These are phyloP conservation scores for Musa itinerans DNA, from an alignment of 176 grass and related monocot genomes.

Conservation along the genomic window DNA sequence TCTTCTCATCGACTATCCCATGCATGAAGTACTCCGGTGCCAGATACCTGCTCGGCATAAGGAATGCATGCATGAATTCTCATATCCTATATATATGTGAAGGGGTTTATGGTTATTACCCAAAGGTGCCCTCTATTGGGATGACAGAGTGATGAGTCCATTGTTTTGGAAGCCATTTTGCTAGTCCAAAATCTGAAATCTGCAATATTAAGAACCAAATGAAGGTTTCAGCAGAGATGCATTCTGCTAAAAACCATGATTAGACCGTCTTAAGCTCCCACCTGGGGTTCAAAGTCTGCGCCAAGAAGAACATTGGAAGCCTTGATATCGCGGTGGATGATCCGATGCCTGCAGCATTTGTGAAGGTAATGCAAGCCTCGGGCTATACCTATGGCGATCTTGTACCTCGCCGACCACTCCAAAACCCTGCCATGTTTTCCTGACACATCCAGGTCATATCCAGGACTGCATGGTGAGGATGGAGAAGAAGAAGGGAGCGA, in stretches of 20 bases:
- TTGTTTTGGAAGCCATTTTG: slow-evolving; percentile 94
- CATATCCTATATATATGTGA: neutral
- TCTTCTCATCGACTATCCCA: slow-evolving; percentile 84
- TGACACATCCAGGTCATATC: slow-evolving; percentile 14
- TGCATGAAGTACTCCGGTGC: slow-evolving; percentile 98
- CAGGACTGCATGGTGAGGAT: neutral
- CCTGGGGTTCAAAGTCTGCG: slow-evolving; percentile 83
- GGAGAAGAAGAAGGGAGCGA: no score
- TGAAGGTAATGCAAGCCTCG: slow-evolving; percentile 91
- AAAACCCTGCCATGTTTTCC: slow-evolving; percentile 47
- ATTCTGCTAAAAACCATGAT: neutral
- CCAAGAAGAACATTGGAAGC: slow-evolving; percentile 71
- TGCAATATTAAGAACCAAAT: slow-evolving; percentile 11
- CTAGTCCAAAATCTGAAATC: slow-evolving; percentile 90
- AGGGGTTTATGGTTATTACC: slow-evolving; percentile 33
- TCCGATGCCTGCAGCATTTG: slow-evolving; percentile 69
- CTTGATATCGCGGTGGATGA: slow-evolving; percentile 96
- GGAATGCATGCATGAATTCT: no score
- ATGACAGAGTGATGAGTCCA: slow-evolving; percentile 91
- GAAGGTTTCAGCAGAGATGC: neutral
- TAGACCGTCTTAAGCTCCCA: neutral
- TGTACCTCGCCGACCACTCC: slow-evolving; percentile 73
- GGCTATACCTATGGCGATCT: slow-evolving; percentile 66
- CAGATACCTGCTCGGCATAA: slow-evolving; percentile 46
- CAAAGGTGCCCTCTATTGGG: slow-evolving; percentile 94